These are phyloP conservation scores for Monosporozyma aquatica DNA, from an alignment of 805 yeast genomes.

Conservation along the genomic window DNA sequence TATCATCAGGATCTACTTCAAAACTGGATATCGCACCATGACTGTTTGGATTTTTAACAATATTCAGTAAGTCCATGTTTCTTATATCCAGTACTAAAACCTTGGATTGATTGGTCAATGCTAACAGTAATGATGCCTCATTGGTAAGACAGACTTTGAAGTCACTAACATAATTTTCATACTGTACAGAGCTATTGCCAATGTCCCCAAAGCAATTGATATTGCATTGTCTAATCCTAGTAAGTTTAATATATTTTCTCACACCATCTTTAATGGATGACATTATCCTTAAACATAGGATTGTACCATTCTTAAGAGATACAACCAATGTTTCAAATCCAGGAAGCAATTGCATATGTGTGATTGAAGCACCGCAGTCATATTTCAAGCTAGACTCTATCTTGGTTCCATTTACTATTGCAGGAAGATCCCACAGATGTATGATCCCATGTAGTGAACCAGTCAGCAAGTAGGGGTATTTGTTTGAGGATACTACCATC, in stretches of 20 bases:
- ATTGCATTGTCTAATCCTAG: conserved; percentile 19
- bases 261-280: conserved; percentile 15
- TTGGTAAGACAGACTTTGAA: conserved; percentile 35
- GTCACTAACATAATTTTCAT: conserved; percentile 36
- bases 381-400: conserved; percentile 40
- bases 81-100: conserved; percentile 51
- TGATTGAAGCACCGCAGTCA: conserved; percentile 42
- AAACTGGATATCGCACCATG: conserved; percentile 63
- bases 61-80: conserved; percentile 37
- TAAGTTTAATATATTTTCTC: conserved; percentile 2
- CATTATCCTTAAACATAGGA: conserved; percentile 33
- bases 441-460: conserved; percentile 70
- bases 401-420: conserved; percentile 53
- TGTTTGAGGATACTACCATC: conserved; percentile 46
- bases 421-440: conserved; percentile 68
- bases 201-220: conserved; percentile 12
- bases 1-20: conserved; percentile 41
- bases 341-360: conserved; percentile 41
- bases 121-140: conserved; percentile 37
- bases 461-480: conserved; percentile 58
- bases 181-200: not conserved
- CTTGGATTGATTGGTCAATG: conserved; percentile 44
- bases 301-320: conserved; percentile 31
- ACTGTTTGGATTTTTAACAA: conserved; percentile 44
- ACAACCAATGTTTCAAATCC: conserved; percentile 53